phyloP scores from a whole-genome alignment of 805 yeast genomes.

The Lipomyces yamanashiensis region DNA sequence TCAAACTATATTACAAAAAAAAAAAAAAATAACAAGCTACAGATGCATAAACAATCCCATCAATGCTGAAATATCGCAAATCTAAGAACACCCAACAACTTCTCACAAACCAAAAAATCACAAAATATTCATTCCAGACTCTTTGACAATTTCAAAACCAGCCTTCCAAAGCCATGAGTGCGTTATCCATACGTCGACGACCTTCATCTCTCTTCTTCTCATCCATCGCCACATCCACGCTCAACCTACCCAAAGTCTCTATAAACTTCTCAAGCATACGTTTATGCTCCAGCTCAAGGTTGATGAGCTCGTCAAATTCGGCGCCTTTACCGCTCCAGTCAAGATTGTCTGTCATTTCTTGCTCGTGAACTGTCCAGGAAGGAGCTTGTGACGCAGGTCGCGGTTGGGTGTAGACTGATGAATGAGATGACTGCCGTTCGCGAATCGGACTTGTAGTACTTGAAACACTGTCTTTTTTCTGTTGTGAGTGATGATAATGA shows the following conservation, averaged over 20 bases:
- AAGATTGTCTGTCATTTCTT: conserved; percentile 6
- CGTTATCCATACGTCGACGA: conserved; percentile 74
- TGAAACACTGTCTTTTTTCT: neutral
- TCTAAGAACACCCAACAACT: too few relatives aligned
- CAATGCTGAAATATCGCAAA: neutral
- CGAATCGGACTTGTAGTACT: neutral
- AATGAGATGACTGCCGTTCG: conserved; percentile 3
- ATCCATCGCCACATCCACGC: conserved; percentile 89
- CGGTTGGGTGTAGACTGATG: conserved; percentile 13
- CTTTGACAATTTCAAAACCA: conserved; percentile 45
- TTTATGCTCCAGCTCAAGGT: conserved; percentile 38
- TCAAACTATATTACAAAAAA: too few relatives aligned
- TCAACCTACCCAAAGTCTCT: conserved; percentile 80
- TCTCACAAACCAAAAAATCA: neutral
- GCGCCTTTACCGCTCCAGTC: conserved; percentile 18
- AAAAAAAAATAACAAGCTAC: too few relatives aligned
- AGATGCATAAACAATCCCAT: too few relatives aligned
- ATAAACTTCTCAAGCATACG: conserved; percentile 77
- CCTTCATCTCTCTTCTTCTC: conserved; percentile 82
- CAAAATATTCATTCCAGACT: neutral
- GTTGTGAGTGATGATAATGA: neutral
- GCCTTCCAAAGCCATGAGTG: conserved; percentile 86
- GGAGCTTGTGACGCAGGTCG: conserved; percentile 1
- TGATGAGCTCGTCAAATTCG: conserved; percentile 25
- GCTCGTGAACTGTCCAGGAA: conserved; percentile 3